Evolutionary conservation across 192 early-diverging fungal genomes (phyloP).

Genomic region (Chytriomyces sp.): DNA sequence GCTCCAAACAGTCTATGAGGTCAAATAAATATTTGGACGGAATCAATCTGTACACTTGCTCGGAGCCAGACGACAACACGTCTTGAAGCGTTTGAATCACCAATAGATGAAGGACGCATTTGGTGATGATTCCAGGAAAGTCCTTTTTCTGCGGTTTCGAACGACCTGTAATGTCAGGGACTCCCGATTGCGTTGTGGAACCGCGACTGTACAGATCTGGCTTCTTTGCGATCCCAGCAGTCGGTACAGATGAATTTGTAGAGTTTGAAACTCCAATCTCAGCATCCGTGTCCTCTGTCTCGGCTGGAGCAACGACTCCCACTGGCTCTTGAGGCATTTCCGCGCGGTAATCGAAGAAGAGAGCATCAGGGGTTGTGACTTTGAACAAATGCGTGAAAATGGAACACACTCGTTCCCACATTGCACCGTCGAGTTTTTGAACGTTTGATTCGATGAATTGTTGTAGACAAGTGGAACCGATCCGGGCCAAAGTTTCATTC

Average conservation of each 20-base stretch:
- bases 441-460: constrained; percentile 83
- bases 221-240: neutral
- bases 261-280: neutral
- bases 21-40: constrained; percentile 67
- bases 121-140: constrained; percentile 84
- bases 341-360: constrained; percentile 60
- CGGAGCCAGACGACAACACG: constrained; percentile 51
- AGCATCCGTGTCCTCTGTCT: constrained; percentile 2
- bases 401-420: constrained; percentile 74
- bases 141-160: constrained; percentile 63
- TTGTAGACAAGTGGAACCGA: constrained; percentile 89
- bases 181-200: neutral
- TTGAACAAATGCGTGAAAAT: constrained; percentile 77
- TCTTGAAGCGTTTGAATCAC: constrained; percentile 90
- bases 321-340: constrained; percentile 31
- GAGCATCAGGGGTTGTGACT: constrained; percentile 73
- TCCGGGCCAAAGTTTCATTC: constrained; percentile 85
- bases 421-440: constrained; percentile 65
- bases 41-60: constrained; percentile 60
- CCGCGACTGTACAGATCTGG: neutral
- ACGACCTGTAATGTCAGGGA: constrained; percentile 32
- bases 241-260: neutral
- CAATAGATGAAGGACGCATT: constrained; percentile 86
- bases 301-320: constrained; percentile 25
- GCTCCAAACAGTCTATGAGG: constrained; percentile 77